Conservation (phyloP, 352 stramenopile species). For the Stramenopiles sp. region DNA sequence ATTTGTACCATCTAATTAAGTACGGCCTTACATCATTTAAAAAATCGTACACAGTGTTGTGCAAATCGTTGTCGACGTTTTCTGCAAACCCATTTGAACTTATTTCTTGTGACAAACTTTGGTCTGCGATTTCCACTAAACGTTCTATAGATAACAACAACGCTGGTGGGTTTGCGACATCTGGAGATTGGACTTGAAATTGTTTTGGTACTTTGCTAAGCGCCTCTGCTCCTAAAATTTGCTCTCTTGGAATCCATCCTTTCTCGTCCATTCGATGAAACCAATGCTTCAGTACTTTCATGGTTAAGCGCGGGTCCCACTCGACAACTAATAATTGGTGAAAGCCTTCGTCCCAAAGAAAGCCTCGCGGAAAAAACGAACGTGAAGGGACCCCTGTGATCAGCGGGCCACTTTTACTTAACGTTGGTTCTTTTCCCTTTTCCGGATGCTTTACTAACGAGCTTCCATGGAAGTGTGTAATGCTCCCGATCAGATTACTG, state of each 20-base stretch:
- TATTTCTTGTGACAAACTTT: not conserved
- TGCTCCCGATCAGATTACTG: slow-evolving; percentile 62
- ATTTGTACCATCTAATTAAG: slow-evolving; percentile 46
- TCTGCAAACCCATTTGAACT: not conserved
- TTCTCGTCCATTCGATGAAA: slow-evolving; percentile 46
- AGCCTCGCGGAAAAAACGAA: slow-evolving; percentile 75
- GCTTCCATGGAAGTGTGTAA: slow-evolving; percentile 62
- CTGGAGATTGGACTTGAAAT: slow-evolving; percentile 66
- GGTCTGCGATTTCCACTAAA: slow-evolving; percentile 31
- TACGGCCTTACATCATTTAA: slow-evolving; percentile 37
- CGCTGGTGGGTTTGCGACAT: slow-evolving; percentile 71
- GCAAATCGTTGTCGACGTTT: not conserved
- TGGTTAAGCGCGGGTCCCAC: slow-evolving; percentile 46
- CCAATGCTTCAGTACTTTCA: slow-evolving; percentile 63
- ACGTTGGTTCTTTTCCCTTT: not conserved
- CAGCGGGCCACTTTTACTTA: slow-evolving; percentile 26
- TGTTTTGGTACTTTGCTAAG: slow-evolving; percentile 49
- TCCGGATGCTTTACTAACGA: not conserved
- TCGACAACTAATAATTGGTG: slow-evolving; percentile 56
- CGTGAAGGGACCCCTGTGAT: slow-evolving; percentile 42
- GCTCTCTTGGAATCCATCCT: slow-evolving; percentile 73
- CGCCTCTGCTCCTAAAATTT: slow-evolving; percentile 52
- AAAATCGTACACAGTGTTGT: slow-evolving; percentile 18
- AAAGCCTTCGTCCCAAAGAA: slow-evolving; percentile 83
- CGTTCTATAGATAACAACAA: slow-evolving; percentile 59